A percentile compares a stretch with the other conserved stretches of the same genome.
phyloP scores from a whole-genome alignment of 768 basidiomycete genomes.

The Tricholoma saponaceum region DNA sequence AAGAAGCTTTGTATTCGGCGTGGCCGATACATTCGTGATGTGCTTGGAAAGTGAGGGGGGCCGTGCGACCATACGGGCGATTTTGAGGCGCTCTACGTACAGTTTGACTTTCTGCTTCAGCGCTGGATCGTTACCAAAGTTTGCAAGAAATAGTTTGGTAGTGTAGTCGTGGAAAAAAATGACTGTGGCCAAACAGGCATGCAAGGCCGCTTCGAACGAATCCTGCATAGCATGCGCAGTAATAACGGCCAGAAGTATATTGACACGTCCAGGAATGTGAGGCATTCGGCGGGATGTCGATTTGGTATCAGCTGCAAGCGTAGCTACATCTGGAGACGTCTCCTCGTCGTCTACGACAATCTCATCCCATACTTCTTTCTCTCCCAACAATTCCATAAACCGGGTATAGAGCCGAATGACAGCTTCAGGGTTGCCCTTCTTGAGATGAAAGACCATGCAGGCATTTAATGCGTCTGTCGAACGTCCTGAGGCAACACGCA shows the following conservation, averaged over 20 bases:
- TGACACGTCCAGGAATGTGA: conserved; percentile 26
- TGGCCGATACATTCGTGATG: conserved; percentile 40
- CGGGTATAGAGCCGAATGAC: conserved; percentile 42
- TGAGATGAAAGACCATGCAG: conserved; percentile 45
- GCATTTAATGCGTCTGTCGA: conserved; percentile 45
- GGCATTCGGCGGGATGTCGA: conserved; percentile 9
- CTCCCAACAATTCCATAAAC: conserved; percentile 25
- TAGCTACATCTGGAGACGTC: background rate
- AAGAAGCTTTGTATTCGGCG: conserved; percentile 28
- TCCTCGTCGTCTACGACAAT: conserved; percentile 7
- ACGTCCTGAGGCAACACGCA: conserved; percentile 42
- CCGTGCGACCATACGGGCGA: conserved; percentile 48
- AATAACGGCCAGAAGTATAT: conserved; percentile 48
- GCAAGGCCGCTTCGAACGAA: conserved; percentile 55
- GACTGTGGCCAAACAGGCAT: conserved; percentile 33
- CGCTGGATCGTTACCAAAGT: conserved; percentile 27
- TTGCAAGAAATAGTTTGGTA: conserved; percentile 35
- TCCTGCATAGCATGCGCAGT: conserved; percentile 57
- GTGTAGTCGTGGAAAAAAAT: conserved; percentile 31
- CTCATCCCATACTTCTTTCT: conserved; percentile 18
- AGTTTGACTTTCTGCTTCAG: conserved; percentile 37
- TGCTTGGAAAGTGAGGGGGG: conserved; percentile 48
- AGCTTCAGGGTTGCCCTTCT: conserved; percentile 32
- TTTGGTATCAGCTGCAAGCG: conserved; percentile 18
- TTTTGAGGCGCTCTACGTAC: conserved; percentile 45